These are phyloP conservation scores for Nitzschia sp. DNA, from an alignment of 108 stramenopile species.

Conservation along the genomic window DNA sequence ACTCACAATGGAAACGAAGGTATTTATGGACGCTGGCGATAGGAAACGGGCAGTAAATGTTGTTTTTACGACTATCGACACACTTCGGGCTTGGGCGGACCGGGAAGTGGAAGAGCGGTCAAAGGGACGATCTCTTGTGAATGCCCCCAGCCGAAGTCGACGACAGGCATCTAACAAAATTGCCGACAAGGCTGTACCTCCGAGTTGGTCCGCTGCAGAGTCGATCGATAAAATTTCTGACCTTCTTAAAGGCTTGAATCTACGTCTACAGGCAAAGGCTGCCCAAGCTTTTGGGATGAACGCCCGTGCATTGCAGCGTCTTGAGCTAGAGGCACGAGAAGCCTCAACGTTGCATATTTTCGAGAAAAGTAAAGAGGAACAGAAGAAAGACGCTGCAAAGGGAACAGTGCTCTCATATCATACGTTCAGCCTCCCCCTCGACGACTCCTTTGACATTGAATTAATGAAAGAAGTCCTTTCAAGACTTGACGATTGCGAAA, in stretches of 20 bases:
- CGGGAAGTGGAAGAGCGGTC: slow-evolving; percentile 55
- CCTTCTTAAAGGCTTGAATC: slow-evolving; percentile 52
- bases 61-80: slow-evolving; percentile 69
- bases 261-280: slow-evolving; percentile 63
- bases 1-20: slow-evolving; percentile 35
- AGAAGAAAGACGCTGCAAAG: not conserved
- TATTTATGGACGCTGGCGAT: slow-evolving; percentile 42
- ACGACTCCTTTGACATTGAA: not conserved
- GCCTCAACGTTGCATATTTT: slow-evolving; percentile 32
- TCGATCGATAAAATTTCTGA: slow-evolving; percentile 59
- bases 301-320: slow-evolving; percentile 70
- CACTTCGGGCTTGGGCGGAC: slow-evolving; percentile 69
- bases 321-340: slow-evolving; percentile 72
- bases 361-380: slow-evolving; percentile 10
- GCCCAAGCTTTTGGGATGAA: slow-evolving; percentile 78
- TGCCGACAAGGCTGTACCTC: not conserved
- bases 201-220: slow-evolving; percentile 63
- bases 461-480: slow-evolving; percentile 58
- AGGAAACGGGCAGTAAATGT: slow-evolving; percentile 65
- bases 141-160: slow-evolving; percentile 5
- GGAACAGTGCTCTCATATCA: not conserved
- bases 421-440: not conserved
- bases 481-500: slow-evolving; percentile 75
- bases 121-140: slow-evolving; percentile 2
- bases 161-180: slow-evolving; percentile 7